Base-by-base conservation (phyloP, 1,284 basidiomycete species). In the Inonotus hispidus region DNA sequence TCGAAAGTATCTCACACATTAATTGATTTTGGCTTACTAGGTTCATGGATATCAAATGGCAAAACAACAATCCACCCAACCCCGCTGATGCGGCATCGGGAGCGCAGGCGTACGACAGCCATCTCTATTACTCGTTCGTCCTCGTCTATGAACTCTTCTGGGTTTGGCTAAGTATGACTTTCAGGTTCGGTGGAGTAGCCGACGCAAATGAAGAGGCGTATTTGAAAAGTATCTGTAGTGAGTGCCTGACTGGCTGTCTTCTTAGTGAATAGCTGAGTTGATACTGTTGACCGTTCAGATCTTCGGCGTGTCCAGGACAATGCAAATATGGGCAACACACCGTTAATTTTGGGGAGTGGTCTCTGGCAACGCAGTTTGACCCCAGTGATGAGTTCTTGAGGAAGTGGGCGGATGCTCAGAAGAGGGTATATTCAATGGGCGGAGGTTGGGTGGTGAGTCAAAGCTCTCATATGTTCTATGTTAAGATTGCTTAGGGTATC, bases 381-480 rank as follows among this genome's bases (percentile, higher is more conserved):
- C 82, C 87, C 1, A 81, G 82, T 0, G 79, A 88, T 56, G 78
- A 70, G 1, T 90, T 90, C 75, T 70, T 90, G 39, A 65, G 62
- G 56, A 73, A 85, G 66, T 90, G 87, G 88, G 88, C 87, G n/a
- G 88, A 92, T 67, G 86, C 90, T 29, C 88, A 90, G 72, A 91
- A 91, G 70, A 72, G 83, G 46, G 75, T 79, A 0, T 90, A 87
- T 63, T 79, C 77, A 59, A 70, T 86, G 66, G 80, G 80, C 39
- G 78, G 79, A 2, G 88, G 88, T 21, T 92, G 88, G 87, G 78
- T 89, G 47, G 87, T 88, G 68, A 71, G 77, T 77, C 25, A n/a
- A n/a, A n/a, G n/a, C 11, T 45, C n/a, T 25, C 25, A 16, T 19
- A n/a, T 43, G 27, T 23, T 19, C n/a, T n/a, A 14, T 23, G 39